Base-by-base conservation (phyloP, 805 yeast genomes). In the Yamadazyma sp. region DNA sequence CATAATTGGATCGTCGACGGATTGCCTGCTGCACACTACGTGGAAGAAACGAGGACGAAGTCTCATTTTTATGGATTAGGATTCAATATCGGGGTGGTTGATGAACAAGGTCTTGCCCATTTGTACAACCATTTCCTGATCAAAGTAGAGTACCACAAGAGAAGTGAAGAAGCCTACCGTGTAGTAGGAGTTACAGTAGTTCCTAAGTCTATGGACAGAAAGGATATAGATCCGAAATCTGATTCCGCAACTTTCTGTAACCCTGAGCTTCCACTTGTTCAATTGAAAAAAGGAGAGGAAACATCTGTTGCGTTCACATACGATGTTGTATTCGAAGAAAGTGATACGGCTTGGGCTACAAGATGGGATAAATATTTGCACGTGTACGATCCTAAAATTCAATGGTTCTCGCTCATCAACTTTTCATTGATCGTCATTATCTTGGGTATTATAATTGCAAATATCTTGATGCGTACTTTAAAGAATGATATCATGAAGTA, bases 281-380 rank as follows among this genome's bases (percentile, higher is more conserved):
- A 51, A 3, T 69, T 87, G 49, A 65, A 63, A 34, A 73, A 73
- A 33, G 73, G 71, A 14, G 57, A 55, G 10, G 79, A 73, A 23
- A 73, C 81, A 5, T 56, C 59, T 1, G 95, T 91, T n/a, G 56
- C 71, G 13, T 93, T 79, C 66, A 77, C 95, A n/a, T 93, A 93
- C 62, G 81, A 93, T 2, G 93, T 91, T 13, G 65, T 58, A 23
- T 93, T 91, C 72, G 59, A 64, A 14, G 75, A 75, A 38, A 82
- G 91, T 6, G 71, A 69, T 5, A 85, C 93, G 2, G 78, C 80
- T 3, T 93, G 98, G 98, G 98, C 97, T 22, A 91, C 98, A 2
- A 81, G 99, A 67, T 93, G 99, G 99, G 99, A 93, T 62, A 87
- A 88, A 62, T 93, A 93, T 59, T 71, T 93, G 53, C 95, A 87